Percentiles rank a stretch among this genome's conserved stretches.
phyloP scores from a whole-genome alignment of 257 asterid species.

The Hygrophila difformis region DNA sequence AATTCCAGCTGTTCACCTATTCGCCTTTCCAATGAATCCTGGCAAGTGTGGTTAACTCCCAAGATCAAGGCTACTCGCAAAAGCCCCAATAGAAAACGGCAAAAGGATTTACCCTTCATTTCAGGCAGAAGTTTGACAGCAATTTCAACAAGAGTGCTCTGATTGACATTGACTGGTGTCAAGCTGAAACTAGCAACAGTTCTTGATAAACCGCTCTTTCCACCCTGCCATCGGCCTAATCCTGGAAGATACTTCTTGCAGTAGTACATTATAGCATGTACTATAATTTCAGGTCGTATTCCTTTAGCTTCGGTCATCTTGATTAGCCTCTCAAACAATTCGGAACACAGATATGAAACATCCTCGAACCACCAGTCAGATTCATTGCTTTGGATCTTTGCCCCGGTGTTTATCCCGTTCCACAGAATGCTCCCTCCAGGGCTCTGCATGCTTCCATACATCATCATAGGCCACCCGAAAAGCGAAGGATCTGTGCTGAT shows the following conservation, averaged over 20 bases:
- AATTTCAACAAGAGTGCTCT: conserved; percentile 60
- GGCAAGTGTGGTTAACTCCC: conserved; percentile 54
- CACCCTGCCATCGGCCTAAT: conserved; percentile 81
- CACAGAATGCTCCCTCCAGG: conserved; percentile 97
- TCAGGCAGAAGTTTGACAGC: conserved; percentile 65
- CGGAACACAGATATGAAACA: conserved; percentile 59
- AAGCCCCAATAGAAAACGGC: conserved; percentile 79
- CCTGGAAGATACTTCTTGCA: conserved; percentile 86
- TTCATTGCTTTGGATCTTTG: conserved; percentile 63
- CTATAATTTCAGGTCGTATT: conserved; percentile 51
- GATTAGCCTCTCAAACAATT: conserved; percentile 67
- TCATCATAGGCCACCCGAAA: conserved; percentile 98
- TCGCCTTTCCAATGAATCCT: conserved; percentile 59
- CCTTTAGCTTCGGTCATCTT: conserved; percentile 66
- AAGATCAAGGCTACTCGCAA: conserved; percentile 72
- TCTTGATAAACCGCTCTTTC: conserved; percentile 43
- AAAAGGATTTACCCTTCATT: conserved; percentile 66
- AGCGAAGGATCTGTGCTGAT: conserved; percentile 81
- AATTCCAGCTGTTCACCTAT: conserved; percentile 71
- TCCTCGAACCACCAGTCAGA: conserved; percentile 99
- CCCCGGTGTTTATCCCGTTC: conserved; percentile 96
- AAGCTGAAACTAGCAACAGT: conserved; percentile 78
- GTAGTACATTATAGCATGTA: conserved; percentile 73
- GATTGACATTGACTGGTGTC: conserved; percentile 75
- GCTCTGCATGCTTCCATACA: conserved; percentile 93